These are phyloP conservation scores for Candida lessepsii DNA, from an alignment of 805 yeast species.

Conservation along the genomic window DNA sequence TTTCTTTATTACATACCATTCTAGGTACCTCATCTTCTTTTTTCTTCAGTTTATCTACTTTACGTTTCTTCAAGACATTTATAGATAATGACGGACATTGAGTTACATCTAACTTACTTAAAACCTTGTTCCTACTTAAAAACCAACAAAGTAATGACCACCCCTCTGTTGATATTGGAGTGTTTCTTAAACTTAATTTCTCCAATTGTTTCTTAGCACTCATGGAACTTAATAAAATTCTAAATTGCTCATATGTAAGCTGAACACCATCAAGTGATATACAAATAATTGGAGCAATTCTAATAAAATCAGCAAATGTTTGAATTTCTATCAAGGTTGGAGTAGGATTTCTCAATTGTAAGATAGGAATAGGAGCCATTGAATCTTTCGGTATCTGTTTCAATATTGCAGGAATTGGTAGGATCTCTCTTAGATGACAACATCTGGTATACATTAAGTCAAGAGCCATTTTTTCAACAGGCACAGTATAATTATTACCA, in stretches of 20 bases:
- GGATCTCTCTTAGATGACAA: slow-evolving; percentile 86
- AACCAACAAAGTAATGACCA: slow-evolving; percentile 83
- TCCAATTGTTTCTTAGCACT: slow-evolving; percentile 63
- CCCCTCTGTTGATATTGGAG: slow-evolving; percentile 66
- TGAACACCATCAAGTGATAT: slow-evolving; percentile 77
- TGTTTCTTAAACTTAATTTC: slow-evolving; percentile 75
- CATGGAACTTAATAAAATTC: slow-evolving; percentile 68
- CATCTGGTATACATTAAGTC: slow-evolving; percentile 86
- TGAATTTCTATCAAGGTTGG: slow-evolving; percentile 88
- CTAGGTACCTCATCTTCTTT: slow-evolving; percentile 28
- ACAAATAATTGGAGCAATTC: slow-evolving; percentile 79
- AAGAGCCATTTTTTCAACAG: slow-evolving; percentile 47
- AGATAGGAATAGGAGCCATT: slow-evolving; percentile 65
- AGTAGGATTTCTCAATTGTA: slow-evolving; percentile 79
- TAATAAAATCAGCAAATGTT: slow-evolving; percentile 82
- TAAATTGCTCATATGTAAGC: slow-evolving; percentile 72
- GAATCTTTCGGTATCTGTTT: slow-evolving; percentile 73
- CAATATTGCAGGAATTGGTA: slow-evolving; percentile 85
- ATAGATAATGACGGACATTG: slow-evolving; percentile 56
- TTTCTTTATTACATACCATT: slow-evolving; percentile 48
- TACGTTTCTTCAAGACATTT: slow-evolving; percentile 41
- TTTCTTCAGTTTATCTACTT: slow-evolving; percentile 16
- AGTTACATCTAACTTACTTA: slow-evolving; percentile 66
- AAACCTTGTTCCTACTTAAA: slow-evolving; percentile 56
- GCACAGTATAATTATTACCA: slow-evolving; percentile 25